Base-by-base conservation (phyloP, 176 grass and related monocot species). In the Stipa capillata region DNA sequence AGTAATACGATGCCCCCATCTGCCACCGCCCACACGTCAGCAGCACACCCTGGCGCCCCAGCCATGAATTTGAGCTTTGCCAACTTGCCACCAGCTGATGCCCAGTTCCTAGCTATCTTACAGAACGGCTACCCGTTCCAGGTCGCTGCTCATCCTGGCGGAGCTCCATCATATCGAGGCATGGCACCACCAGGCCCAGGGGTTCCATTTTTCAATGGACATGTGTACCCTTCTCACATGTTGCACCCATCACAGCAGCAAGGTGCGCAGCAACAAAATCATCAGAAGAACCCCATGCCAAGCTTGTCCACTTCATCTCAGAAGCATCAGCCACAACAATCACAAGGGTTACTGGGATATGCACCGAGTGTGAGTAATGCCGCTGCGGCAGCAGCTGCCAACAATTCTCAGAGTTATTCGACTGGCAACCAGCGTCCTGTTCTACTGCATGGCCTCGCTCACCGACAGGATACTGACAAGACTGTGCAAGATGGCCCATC, bases 31-130 rank as follows among this genome's bases (percentile, higher is more conserved):
- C 69, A 57, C 37, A 40, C 81, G 72, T 59, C 84, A 15, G 36
- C 81, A 59, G 86, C 51, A 33, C 90, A 80, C 37, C 43, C 84
- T 54, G 92, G 90, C 58, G 79, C 88, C 0, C 12, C 75, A 10
- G 48, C 92, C 23, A 87, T 96, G 90, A 99, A 99, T 66, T 79
- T 99, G 84, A 99, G 97, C 80, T 99, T 99, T 84, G 81, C 84
- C 18, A 86, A 83, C 80, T 65, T 92, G 61, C 80, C 82, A n/a
- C 77, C 90, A 0, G 69, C 45, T 14, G 96, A 99, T 54, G 90
- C 96, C 55, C 92, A 93, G 79, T 89, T 90, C 44, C 73, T 99
- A 56, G 90, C 97, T 10, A 89, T 99, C 59, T 43, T 99, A 60
- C 97, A 89, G 80, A 96, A 95, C 69, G 74, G 84, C 31, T 99